These are phyloP conservation scores for Cyphellophora europaea DNA, from an alignment of 2,329 filamentous ascomycete species.

Conservation along the genomic window DNA sequence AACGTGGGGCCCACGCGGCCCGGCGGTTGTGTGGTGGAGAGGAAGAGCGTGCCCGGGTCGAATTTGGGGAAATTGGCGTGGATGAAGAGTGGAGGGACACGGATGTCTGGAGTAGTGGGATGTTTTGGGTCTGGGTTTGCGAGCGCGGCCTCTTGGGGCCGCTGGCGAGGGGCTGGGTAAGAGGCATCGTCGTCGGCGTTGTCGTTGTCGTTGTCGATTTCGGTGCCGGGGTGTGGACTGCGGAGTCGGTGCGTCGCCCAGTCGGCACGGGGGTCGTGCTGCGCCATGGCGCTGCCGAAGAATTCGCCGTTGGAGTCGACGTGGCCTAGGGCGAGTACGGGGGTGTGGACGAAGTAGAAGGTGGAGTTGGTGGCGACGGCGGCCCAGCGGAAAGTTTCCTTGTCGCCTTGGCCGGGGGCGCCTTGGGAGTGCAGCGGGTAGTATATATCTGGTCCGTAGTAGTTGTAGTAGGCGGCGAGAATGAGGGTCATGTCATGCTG, in stretches of 20 bases:
- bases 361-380: conserved; percentile 29
- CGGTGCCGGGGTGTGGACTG: conserved; percentile 7
- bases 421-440: conserved; percentile 39
- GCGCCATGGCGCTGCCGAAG: conserved; percentile 24
- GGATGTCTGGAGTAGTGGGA: neutral
- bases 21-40: conserved; percentile 2
- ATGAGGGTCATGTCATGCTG: conserved; percentile 33
- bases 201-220: conserved; percentile 20
- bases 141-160: neutral
- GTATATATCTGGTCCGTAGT: conserved; percentile 35
- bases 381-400: conserved; percentile 41
- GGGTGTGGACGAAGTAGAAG: conserved; percentile 33
- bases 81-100: conserved; percentile 28
- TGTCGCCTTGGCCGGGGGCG: conserved; percentile 40
- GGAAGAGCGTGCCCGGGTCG: conserved; percentile 28
- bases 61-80: conserved; percentile 33
- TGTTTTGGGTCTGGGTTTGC: too few relatives aligned
- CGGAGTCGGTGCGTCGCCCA: conserved; percentile 14
- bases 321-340: conserved; percentile 24
- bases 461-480: conserved; percentile 42
- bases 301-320: conserved; percentile 4
- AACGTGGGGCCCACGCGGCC: conserved; percentile 15
- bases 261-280: conserved; percentile 28
- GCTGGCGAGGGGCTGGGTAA: conserved; percentile 1
- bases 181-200: conserved; percentile 14